A percentile compares a stretch with the other conserved stretches of the same genome.
Conservation (phyloP, 805 yeast genomes). For the Kodamaea hsintzibuensis region DNA sequence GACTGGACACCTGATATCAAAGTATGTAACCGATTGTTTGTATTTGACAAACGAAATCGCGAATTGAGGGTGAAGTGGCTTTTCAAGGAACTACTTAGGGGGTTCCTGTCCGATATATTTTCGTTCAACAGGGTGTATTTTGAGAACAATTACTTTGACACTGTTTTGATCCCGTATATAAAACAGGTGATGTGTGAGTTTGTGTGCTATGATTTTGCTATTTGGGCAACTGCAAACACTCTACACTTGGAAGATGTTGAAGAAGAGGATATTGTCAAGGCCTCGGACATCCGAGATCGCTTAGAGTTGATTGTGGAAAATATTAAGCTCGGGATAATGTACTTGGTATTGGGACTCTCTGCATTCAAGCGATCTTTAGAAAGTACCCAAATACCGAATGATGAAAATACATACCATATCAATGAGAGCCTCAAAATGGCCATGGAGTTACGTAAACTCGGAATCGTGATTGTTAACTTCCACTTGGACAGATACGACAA, state of each 20-base stretch:
- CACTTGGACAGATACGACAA: constrained; percentile 45
- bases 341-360: constrained; percentile 26
- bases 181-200: constrained; percentile 32
- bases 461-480: constrained; percentile 35
- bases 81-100: constrained; percentile 19
- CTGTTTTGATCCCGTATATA: constrained; percentile 30
- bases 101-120: constrained; percentile 21
- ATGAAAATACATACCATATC: not conserved
- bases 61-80: constrained; percentile 20
- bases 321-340: constrained; percentile 26
- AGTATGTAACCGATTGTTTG: constrained; percentile 19
- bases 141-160: constrained; percentile 28
- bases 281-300: not conserved
- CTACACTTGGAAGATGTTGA: constrained; percentile 10
- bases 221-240: constrained; percentile 1
- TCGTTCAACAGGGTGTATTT: constrained; percentile 28
- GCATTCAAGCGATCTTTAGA: constrained; percentile 15
- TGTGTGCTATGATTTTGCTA: constrained; percentile 22
- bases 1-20: constrained; percentile 36
- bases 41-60: constrained; percentile 9
- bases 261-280: constrained; percentile 7
- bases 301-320: constrained; percentile 11
- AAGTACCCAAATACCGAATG: not conserved
- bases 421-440: constrained; percentile 21
- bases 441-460: constrained; percentile 37